A percentile compares a stretch with the other conserved stretches of the same genome.
Conservation (phyloP, 352 stramenopile species). For the Pythium vanterpoolii region DNA sequence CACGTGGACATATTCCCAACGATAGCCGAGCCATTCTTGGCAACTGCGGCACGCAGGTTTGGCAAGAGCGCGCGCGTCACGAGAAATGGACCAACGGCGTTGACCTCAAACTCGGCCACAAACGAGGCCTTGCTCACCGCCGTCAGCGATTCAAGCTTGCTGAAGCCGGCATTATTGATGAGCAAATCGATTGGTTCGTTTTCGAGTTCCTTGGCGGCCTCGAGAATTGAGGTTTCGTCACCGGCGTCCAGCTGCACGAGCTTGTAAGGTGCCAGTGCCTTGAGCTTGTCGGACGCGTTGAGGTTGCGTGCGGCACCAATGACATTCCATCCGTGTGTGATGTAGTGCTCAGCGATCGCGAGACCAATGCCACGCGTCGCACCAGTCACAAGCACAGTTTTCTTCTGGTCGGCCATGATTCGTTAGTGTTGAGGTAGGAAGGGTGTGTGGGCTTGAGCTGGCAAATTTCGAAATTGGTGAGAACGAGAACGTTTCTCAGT, state of each 20-base stretch:
- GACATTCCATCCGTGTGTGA: conserved; percentile 25
- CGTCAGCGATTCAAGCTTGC: conserved; percentile 21
- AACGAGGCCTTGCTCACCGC: conserved; percentile 39
- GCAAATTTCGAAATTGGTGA: too few species aligned
- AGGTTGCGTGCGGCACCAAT: conserved; percentile 23
- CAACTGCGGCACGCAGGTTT: conserved; percentile 32
- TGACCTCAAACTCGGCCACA: conserved; percentile 62
- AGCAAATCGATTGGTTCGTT: conserved; percentile 47
- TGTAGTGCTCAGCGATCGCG: conserved; percentile 34
- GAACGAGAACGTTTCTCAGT: too few species aligned
- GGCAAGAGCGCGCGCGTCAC: conserved; percentile 43
- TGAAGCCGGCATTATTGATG: conserved; percentile 65
- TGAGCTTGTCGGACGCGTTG: conserved; percentile 12
- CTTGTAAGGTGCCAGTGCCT: conserved; percentile 29
- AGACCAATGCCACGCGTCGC: conserved; percentile 43
- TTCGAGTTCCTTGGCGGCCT: conserved; percentile 33
- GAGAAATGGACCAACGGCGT: conserved; percentile 53
- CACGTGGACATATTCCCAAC: conserved; percentile 38
- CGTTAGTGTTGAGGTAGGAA: too few species aligned
- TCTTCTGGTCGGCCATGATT: too few species aligned
- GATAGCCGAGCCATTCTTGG: conserved; percentile 21
- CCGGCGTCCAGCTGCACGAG: conserved; percentile 41
- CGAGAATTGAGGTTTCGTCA: conserved; percentile 39
- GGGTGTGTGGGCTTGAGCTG: too few species aligned
- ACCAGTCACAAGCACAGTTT: conserved; percentile 35